These are phyloP conservation scores for Candida labiduridarum DNA, from an alignment of 1,139 yeast species.

Conservation along the genomic window DNA sequence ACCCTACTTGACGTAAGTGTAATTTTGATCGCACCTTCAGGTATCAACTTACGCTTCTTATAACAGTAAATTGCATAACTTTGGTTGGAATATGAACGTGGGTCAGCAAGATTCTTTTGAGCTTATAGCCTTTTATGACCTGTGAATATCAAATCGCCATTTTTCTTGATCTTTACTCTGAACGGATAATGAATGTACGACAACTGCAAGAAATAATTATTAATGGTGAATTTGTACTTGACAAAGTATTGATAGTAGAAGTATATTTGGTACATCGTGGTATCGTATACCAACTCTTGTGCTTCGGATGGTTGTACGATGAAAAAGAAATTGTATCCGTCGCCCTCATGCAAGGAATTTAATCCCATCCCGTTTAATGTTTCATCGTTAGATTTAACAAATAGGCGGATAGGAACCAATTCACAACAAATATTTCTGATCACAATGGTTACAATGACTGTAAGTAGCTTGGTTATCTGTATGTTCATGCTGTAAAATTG, in stretches of 20 bases:
- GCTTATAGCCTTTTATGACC: conserved; percentile 2
- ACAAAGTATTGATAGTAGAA: conserved; percentile 1
- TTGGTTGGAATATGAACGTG: conserved; percentile 2
- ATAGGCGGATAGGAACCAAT: conserved; percentile 8
- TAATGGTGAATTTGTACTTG: conserved; percentile 1
- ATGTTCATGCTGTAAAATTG: background rate
- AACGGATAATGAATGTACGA: conserved; percentile 5
- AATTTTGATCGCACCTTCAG: background rate
- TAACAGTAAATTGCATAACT: conserved; percentile 1
- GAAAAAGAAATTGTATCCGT: conserved; percentile 51
- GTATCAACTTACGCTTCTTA: background rate
- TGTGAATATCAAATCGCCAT: conserved; percentile 1
- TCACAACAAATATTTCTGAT: background rate
- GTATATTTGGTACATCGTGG: conserved; percentile 1
- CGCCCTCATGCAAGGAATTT: conserved; percentile 50
- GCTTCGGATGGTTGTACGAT: conserved; percentile 15
- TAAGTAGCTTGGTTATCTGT: background rate
- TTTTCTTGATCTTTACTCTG: conserved; percentile 1
- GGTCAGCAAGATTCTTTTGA: background rate
- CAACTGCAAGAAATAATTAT: background rate
- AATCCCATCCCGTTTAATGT: conserved; percentile 30
- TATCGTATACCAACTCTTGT: conserved; percentile 2
- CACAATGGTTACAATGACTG: background rate
- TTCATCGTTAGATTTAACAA: conserved; percentile 22
- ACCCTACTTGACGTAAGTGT: background rate